Percentiles rank a stretch among this genome's conserved stretches.
These are phyloP conservation scores for Porogramme epimiltina DNA, from an alignment of 1,284 basidiomycete species.

Conservation along the genomic window DNA sequence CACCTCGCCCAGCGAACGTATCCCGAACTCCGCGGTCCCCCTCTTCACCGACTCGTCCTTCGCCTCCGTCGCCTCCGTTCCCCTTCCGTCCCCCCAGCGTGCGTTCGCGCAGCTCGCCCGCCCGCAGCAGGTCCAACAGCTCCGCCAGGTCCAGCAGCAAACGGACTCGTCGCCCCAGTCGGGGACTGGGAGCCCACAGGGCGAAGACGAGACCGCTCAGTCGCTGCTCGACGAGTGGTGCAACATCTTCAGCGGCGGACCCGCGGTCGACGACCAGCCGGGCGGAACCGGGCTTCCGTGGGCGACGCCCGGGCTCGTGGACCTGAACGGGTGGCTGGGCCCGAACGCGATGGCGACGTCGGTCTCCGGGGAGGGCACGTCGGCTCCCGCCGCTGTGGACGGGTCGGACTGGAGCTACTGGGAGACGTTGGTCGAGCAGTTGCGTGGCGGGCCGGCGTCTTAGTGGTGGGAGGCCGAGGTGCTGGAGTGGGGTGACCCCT, in stretches of 20 bases:
- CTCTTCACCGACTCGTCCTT: constrained; percentile 21
- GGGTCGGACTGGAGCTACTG: constrained; percentile 80
- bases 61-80: constrained; percentile 16
- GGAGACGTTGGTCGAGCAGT: constrained; percentile 78
- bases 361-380: constrained; percentile 20
- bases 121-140: constrained; percentile 33
- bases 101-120: constrained; percentile 10
- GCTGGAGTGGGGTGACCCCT: too few species aligned
- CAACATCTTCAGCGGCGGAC: constrained; percentile 67
- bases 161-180: constrained; percentile 28
- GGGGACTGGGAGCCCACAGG: constrained; percentile 57
- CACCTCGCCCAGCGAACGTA: neutral
- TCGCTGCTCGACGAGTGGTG: constrained; percentile 80
- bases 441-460: constrained; percentile 53
- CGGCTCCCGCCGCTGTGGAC: constrained; percentile 48
- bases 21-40: constrained; percentile 2
- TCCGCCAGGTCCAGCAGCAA: constrained; percentile 52
- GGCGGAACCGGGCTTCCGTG: constrained; percentile 56
- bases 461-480: neutral
- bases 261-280: constrained; percentile 54
- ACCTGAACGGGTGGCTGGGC: constrained; percentile 64
- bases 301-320: constrained; percentile 59
- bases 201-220: constrained; percentile 77
- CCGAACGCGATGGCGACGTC: constrained; percentile 25
- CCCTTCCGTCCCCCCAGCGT: constrained; percentile 10